A percentile compares a stretch with the other conserved stretches of the same genome.
phyloP scores from a whole-genome alignment of 257 asterid genomes.

The Solanum clarkiae region DNA sequence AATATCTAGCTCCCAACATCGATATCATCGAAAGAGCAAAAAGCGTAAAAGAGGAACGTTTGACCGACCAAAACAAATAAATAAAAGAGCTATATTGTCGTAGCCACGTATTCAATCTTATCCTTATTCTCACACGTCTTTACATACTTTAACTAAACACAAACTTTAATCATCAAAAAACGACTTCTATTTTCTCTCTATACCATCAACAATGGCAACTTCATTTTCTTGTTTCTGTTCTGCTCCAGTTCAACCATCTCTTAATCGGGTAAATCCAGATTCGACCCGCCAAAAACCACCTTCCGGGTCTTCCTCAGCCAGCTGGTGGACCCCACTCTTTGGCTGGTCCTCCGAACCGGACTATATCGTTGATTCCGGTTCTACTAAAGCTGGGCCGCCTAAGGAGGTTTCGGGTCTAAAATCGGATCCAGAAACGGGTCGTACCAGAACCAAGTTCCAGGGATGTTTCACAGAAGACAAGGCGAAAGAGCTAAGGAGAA shows the following conservation, averaged over 20 bases:
- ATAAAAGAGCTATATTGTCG: not conserved
- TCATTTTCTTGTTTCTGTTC: constrained; percentile 5
- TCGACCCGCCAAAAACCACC: not conserved
- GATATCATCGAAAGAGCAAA: constrained; percentile 1
- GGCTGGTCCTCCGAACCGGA: constrained; percentile 54
- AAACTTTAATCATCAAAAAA: not conserved
- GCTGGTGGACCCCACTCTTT: constrained; percentile 28
- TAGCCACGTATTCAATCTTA: constrained; percentile 15
- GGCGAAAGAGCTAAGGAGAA: constrained; percentile 48
- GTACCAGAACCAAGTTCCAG: constrained; percentile 20
- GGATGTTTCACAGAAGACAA: constrained; percentile 59
- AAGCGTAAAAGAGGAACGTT: not conserved
- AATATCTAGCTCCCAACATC: not conserved
- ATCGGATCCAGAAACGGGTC: not conserved
- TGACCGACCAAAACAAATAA: not conserved
- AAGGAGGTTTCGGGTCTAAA: not conserved
- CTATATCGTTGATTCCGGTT: constrained; percentile 15
- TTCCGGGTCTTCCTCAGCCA: not conserved
- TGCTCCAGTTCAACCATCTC: constrained; percentile 9
- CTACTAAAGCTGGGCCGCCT: not conserved
- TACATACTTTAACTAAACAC: not conserved
- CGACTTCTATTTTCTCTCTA: not conserved
- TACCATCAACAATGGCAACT: constrained; percentile 8
- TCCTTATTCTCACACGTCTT: not conserved
- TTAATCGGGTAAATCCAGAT: not conserved